A percentile compares a stretch with the other conserved stretches of the same genome.
These are phyloP conservation scores for Citropsis articulata DNA, from an alignment of 345 rosid species.

Conservation along the genomic window DNA sequence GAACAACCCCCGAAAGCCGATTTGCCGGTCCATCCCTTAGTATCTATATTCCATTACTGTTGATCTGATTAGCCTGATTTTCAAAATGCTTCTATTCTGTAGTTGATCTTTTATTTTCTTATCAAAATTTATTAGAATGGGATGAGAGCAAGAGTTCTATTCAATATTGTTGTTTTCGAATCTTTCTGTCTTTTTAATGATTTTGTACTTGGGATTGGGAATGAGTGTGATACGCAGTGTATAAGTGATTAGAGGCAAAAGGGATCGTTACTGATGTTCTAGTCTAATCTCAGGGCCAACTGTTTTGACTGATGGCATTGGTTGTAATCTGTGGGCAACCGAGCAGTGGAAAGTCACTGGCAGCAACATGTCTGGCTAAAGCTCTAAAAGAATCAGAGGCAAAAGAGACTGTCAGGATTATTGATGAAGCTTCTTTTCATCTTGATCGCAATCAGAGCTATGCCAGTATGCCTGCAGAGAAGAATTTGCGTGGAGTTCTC, in stretches of 20 bases:
- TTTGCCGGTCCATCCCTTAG: no score
- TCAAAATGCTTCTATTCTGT: neutral
- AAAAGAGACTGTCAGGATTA: constrained; percentile 53
- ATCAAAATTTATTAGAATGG: neutral
- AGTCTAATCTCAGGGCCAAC: neutral
- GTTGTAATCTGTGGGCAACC: constrained; percentile 96
- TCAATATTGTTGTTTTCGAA: neutral
- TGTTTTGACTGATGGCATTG: constrained; percentile 56
- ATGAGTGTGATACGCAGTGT: neutral
- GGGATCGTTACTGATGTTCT: neutral
- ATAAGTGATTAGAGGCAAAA: neutral
- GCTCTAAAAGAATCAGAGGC: constrained; percentile 66
- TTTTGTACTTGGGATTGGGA: neutral
- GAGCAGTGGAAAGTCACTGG: constrained; percentile 86
- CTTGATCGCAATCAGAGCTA: constrained; percentile 89
- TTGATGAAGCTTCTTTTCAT: constrained; percentile 78
- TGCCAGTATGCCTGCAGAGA: constrained; percentile 86
- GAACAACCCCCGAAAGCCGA: no score
- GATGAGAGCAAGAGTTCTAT: neutral
- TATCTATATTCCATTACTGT: neutral
- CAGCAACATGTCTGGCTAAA: constrained; percentile 60
- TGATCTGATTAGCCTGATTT: neutral
- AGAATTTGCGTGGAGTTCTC: constrained; percentile 85
- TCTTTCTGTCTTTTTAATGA: neutral
- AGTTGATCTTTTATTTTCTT: neutral